Conservation (phyloP, 208 protist genomes). For the Acanthamoeba healyi region DNA sequence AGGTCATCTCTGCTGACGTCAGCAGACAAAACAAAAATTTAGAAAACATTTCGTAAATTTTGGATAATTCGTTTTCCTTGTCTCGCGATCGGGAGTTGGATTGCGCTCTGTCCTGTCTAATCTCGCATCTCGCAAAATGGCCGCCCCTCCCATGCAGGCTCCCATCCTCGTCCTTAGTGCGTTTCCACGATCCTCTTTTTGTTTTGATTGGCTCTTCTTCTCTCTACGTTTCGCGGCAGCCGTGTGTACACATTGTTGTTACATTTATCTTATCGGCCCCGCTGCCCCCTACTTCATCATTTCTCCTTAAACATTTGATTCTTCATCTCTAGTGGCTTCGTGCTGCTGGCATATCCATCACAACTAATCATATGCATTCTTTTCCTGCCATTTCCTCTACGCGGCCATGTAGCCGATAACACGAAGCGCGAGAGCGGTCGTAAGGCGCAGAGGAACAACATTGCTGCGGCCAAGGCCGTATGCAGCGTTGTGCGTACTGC, state of each 20-base stretch:
- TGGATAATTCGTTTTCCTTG: too few relatives aligned
- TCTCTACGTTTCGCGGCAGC: background rate
- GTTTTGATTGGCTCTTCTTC: background rate
- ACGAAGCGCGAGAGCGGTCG: constrained; percentile 97
- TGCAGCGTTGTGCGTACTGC: constrained; percentile 99
- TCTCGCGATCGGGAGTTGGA: background rate
- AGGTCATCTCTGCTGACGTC: too few relatives aligned
- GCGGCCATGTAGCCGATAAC: constrained; percentile 94
- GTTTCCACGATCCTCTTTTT: too few relatives aligned
- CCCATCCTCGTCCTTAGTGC: constrained; percentile 74
- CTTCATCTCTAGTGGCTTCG: too few relatives aligned
- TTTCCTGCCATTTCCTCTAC: too few relatives aligned
- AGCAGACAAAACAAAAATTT: too few relatives aligned
- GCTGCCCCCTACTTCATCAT: too few relatives aligned
- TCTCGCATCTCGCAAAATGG: constrained; percentile 20
- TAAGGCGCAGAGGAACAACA: constrained; percentile 99
- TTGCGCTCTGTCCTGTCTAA: background rate
- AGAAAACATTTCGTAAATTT: too few relatives aligned
- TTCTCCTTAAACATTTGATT: too few relatives aligned
- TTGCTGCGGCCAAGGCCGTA: constrained; percentile 98
- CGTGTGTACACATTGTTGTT: background rate
- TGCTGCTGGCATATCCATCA: too few relatives aligned
- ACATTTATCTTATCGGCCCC: too few relatives aligned
- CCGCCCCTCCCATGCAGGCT: constrained; percentile 61
- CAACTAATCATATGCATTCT: too few relatives aligned